Evolutionary conservation across 1,139 yeast species (phyloP), one percentile per base, ranked within the genome.

Genomic region (Geotrichum australiense): DNA sequence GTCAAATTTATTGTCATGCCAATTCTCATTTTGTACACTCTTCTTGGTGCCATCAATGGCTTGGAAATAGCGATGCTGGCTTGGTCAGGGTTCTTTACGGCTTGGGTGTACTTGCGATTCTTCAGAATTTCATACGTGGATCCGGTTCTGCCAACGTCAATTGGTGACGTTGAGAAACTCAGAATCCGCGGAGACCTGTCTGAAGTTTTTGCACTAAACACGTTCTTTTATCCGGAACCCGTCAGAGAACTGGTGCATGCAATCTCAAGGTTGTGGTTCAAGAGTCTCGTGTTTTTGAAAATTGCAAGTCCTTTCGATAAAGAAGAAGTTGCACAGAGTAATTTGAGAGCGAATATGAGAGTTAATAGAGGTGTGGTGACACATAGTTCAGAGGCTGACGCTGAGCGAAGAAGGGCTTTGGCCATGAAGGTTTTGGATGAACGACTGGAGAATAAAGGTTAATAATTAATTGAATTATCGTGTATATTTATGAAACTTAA

Each of bases 381-480:
- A n/a, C 48, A 56, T 26, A 24, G 28, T 35, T 36, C 47, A n/a
- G 46, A 50, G 25, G 59, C 57, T 2, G 82, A 35, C 79, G 89
- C 91, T 14, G 95, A 86, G 56, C 74, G 96, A 59, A 73, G 96
- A 61, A 73, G 94, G 59, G 91, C 83, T 53, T 76, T 86, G 37
- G 96, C 96, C 0, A 64, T 86, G 45, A 82, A 83, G 54, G 91
- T 85, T 21, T 68, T 86, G 47, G 93, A 84, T 54, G 91, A 84
- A 54, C 70, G 93, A 54, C 29, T 55, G 33, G 49, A 47, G n/a
- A n/a, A n/a, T 34, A 35, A 8, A 11, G 11, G 25, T 11, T n/a
- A n/a, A n/a, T n/a, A n/a, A n/a, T n/a, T n/a, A n/a, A n/a, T n/a
- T n/a, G n/a, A n/a, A n/a, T n/a, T n/a, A n/a, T n/a, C n/a, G n/a